Base-by-base conservation (phyloP, 2,329 filamentous ascomycete species). In the Huntiella moniliformis region DNA sequence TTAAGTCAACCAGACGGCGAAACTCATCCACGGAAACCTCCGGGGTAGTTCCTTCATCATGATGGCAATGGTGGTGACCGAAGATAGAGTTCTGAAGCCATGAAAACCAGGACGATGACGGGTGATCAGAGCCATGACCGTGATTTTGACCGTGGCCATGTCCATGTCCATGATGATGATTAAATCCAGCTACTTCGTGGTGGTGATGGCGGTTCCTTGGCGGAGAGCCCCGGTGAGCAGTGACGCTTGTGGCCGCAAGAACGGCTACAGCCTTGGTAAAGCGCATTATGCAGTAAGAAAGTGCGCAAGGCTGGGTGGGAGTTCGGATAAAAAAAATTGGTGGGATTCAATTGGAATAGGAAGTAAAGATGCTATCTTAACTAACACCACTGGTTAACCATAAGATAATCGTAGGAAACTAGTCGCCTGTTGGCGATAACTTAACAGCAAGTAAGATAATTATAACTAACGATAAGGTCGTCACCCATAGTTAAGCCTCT, bases 1-100 rank as follows among this genome's bases (percentile, higher is more conserved):
- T 63, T 5, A 34, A 39, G 34, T 15, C 11, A 8, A 44, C 16
- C 12, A 35, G 31, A 11, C 31, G 12, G 13, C 35, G 42, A 16
- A 45, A 45, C 16, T 33, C 16, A 35, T 40, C 17, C 35, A 45
- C 35, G 34, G 31, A 42, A 12, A 16, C 13, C 17, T 42, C 8
- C n/a, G 12, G 22, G 8, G 33, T 32, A 5, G 22, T n/a, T 38
- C 38, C 15, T 28, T 36, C 12, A 28, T 28, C 15, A n/a, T 33
- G 42, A 8, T 15, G 8, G 16, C 17, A 12, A 5, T 40, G 34
- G 17, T 35, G 28, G 13, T 13, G 13, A 17, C 18, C n/a, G 6
- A 47, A 36, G 4, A 42, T 16, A 16, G 18, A 17, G 22, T 37
- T 36, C 6, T 35, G 40, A 16, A 42, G n/a, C 45, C 45, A 42